phyloP scores from a whole-genome alignment of 2,329 filamentous ascomycete species.

The Microsporum canis region DNA sequence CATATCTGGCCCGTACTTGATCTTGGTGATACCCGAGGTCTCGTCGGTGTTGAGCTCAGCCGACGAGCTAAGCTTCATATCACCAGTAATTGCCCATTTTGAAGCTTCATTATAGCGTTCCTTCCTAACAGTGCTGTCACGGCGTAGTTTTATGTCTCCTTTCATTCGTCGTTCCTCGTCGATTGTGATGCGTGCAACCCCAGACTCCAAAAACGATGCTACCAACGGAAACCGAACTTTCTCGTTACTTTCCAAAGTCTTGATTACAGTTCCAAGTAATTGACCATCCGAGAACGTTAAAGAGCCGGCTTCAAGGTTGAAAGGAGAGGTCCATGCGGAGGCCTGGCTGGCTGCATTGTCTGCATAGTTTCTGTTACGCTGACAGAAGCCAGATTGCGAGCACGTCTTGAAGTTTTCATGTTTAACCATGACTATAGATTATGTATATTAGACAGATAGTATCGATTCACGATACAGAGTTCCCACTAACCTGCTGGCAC shows the following conservation, averaged over 20 bases:
- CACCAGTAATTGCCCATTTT: conserved; percentile 76
- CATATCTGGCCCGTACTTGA: conserved; percentile 66
- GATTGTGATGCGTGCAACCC: conserved; percentile 72
- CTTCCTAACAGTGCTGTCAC: conserved; percentile 74
- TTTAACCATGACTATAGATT: conserved; percentile 63
- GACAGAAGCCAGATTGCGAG: conserved; percentile 91
- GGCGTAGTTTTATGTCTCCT: conserved; percentile 75
- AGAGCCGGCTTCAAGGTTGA: conserved; percentile 60
- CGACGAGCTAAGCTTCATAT: conserved; percentile 58
- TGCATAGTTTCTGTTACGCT: conserved; percentile 81
- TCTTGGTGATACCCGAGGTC: conserved; percentile 54
- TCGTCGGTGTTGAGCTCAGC: conserved; percentile 58
- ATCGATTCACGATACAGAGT: neutral
- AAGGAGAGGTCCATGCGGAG: conserved; percentile 66
- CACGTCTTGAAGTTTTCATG: conserved; percentile 97
- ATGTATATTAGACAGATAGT: conserved; percentile 1
- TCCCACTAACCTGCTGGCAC: conserved; percentile 50
- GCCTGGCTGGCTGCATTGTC: conserved; percentile 58
- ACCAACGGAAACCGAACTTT: conserved; percentile 68
- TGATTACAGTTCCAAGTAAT: conserved; percentile 69
- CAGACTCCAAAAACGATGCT: conserved; percentile 80
- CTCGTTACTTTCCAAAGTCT: conserved; percentile 58
- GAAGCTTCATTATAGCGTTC: conserved; percentile 90
- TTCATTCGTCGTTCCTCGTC: conserved; percentile 87
- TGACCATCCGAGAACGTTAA: conserved; percentile 68